Evolutionary conservation across 2,329 filamentous ascomycete species (phyloP), one percentile per base, ranked within the genome.

Genomic region (Teratosphaeria viscida): DNA sequence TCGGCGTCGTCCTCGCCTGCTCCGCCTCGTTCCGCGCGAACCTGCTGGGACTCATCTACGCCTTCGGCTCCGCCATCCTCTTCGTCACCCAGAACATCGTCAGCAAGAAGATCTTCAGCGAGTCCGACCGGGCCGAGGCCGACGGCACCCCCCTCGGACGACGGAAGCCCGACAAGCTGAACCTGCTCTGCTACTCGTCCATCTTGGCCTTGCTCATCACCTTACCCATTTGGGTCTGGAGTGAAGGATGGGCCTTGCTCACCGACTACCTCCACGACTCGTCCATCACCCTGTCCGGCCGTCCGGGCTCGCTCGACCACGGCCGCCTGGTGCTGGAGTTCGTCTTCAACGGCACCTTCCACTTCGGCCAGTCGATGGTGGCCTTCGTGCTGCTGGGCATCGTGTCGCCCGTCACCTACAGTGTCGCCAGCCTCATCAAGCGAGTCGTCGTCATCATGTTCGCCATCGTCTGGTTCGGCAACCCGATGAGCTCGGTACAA

Each of bases 1-100:
- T 92, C 0, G 94, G 94, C n/a, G 94, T 99, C 59, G 90, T 96
- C 82, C 82, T 99, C 65, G 94, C 94, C 10, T 99, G 94, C 74
- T 96, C 92, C 1, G 89, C 92, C 12, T 90, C 91, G 70, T 92
- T 95, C 67, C 87, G 90, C 1, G 92, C 89, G 34, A 92, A 99
- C 70, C 82, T 96, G 63, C 82, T 94, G 57, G 94, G 94, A n/a
- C 88, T 99, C 19, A 69, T 92, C 11, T 92, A 92, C 69, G 92
- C 94, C 3, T 86, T 99, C 43, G 78, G 90, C 37, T 92, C 90
- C n/a, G 90, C 94, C 7, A 79, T 97, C 59, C 88, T 97, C 64
- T 99, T 99, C 71, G 94, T 99, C 39, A 94, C 91, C 0, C 94
- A 99, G 72, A 99, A 99, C 71, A 99, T 99, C 60, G 95, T 96